A percentile compares a stretch with the other conserved stretches of the same genome.
Evolutionary conservation across 2,329 filamentous ascomycete genomes (phyloP).

Genomic region (Achaetomium macrosporum): DNA sequence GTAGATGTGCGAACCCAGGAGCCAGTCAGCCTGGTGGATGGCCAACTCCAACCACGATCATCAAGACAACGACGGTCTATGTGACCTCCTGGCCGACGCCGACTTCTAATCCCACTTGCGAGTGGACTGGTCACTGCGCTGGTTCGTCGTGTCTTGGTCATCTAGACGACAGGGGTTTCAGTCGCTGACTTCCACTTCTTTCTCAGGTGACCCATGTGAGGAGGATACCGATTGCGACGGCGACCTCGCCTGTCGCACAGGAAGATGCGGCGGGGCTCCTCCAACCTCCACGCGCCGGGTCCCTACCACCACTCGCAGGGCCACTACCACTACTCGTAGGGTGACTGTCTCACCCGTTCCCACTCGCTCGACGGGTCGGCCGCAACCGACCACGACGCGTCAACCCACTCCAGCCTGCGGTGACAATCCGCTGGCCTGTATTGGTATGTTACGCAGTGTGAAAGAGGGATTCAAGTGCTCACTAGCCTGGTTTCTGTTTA

Average conservation of each 20-base stretch:
- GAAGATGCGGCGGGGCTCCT: slow-evolving; percentile 3
- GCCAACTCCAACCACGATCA: background rate
- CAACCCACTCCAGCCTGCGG: background rate
- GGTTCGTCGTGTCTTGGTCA: background rate
- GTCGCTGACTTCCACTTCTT: background rate
- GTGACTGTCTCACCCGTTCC: background rate
- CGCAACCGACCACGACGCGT: background rate
- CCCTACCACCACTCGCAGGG: background rate
- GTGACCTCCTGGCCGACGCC: slow-evolving; percentile 8
- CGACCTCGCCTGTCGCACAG: slow-evolving; percentile 11
- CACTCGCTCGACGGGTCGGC: slow-evolving; percentile 1
- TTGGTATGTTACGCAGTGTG: slow-evolving; percentile 10
- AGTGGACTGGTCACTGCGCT: slow-evolving; percentile 16
- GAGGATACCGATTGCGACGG: slow-evolving; percentile 19
- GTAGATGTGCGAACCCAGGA: slow-evolving; percentile 12
- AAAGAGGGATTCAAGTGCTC: background rate
- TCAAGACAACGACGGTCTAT: slow-evolving; percentile 12
- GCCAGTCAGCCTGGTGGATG: background rate
- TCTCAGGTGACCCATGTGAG: slow-evolving; percentile 16
- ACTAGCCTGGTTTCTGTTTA: background rate
- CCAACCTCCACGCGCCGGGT: background rate
- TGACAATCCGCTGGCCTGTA: slow-evolving; percentile 10
- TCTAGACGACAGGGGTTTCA: background rate
- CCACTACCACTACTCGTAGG: background rate
- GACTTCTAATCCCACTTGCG: slow-evolving; percentile 2